Conservation (phyloP, 2,329 filamentous ascomycete species). For the Cladophialophora chaetospira region DNA sequence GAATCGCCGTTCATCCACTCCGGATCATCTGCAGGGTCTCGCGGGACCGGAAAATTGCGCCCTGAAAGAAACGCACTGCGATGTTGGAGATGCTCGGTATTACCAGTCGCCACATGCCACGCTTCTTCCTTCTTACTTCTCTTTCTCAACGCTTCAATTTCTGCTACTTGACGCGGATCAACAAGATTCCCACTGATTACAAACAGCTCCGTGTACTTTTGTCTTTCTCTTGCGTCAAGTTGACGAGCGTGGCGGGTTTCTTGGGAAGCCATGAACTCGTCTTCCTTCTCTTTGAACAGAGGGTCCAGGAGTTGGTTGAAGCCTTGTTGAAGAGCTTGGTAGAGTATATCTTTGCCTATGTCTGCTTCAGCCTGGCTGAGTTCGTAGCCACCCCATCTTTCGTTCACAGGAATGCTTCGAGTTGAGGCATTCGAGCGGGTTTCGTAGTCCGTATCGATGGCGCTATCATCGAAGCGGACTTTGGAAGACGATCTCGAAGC, state of each 20-base stretch:
- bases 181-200: neutral
- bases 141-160: slow-evolving; percentile 26
- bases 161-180: neutral
- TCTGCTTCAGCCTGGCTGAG: slow-evolving; percentile 79
- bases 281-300: slow-evolving; percentile 80
- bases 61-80: neutral
- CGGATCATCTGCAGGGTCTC: slow-evolving; percentile 34
- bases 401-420: slow-evolving; percentile 63
- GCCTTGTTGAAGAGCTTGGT: slow-evolving; percentile 86
- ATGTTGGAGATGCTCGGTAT: neutral
- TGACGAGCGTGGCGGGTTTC: slow-evolving; percentile 64
- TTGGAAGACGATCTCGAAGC: slow-evolving; percentile 76
- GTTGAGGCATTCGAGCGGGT: slow-evolving; percentile 73
- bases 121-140: slow-evolving; percentile 39
- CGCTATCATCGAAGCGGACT: slow-evolving; percentile 73
- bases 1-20: too few relatives aligned
- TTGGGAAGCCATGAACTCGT: slow-evolving; percentile 68
- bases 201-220: slow-evolving; percentile 36
- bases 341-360: slow-evolving; percentile 83
- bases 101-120: slow-evolving; percentile 35
- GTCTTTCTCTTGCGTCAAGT: slow-evolving; percentile 50
- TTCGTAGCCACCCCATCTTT: slow-evolving; percentile 76
- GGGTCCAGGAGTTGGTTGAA: slow-evolving; percentile 90
- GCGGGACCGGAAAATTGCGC: slow-evolving; percentile 23
- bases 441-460: slow-evolving; percentile 67